phyloP scores from a whole-genome alignment of 495 filamentous ascomycete species.

The Neurospora sp. region DNA sequence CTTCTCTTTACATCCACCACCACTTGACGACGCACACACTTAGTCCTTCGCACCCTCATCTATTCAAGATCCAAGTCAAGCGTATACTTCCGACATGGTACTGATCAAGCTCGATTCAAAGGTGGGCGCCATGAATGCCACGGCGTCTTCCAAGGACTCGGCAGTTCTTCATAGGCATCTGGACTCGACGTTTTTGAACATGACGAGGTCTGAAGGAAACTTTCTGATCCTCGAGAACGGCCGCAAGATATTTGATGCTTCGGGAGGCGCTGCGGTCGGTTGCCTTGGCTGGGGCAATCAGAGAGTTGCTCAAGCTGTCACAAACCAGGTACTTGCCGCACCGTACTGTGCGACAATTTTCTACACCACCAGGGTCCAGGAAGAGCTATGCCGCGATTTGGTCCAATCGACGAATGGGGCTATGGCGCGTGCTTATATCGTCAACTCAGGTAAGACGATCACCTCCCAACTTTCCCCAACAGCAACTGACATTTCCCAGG shows the following conservation, averaged over 20 bases:
- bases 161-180: conserved; percentile 29
- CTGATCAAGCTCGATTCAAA: conserved; percentile 7
- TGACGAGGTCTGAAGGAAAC: conserved; percentile 24
- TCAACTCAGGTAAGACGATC: conserved; percentile 48
- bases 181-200: conserved; percentile 11
- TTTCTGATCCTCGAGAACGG: conserved; percentile 44
- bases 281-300: conserved; percentile 39
- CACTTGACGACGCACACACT: not conserved
- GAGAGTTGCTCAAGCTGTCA: conserved; percentile 34
- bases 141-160: conserved; percentile 8
- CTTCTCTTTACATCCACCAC: not conserved
- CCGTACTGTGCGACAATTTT: conserved; percentile 36
- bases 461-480: conserved; percentile 7
- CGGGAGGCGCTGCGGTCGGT: conserved; percentile 44
- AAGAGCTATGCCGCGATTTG: conserved; percentile 31
- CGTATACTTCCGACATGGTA: conserved; percentile 11
- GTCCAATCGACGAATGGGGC: conserved; percentile 34
- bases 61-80: not conserved
- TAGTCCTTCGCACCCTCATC: not conserved
- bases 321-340: conserved; percentile 26
- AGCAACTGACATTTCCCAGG: conserved; percentile 27
- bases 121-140: not conserved
- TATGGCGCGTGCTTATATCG: conserved; percentile 38
- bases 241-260: conserved; percentile 53
- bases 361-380: conserved; percentile 30